These are phyloP conservation scores for Cymbidium sinense DNA, from an alignment of 106 monocot genomes.

Conservation along the genomic window DNA sequence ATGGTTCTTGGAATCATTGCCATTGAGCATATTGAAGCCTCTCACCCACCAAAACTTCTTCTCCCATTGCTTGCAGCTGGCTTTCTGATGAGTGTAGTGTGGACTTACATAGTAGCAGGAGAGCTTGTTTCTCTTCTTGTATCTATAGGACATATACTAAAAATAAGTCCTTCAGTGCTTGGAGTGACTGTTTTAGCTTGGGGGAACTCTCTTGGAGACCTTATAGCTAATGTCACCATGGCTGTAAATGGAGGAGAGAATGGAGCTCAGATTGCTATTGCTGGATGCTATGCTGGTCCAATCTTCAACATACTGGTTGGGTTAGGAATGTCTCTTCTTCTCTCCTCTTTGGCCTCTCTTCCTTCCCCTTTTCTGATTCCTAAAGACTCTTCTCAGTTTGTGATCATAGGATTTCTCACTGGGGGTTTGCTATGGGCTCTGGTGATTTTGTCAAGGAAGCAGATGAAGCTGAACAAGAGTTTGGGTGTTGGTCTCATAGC, in stretches of 20 bases:
- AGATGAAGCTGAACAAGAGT: slow-evolving; percentile 19
- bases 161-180: slow-evolving; percentile 30
- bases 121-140: slow-evolving; percentile 47
- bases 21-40: slow-evolving; percentile 12
- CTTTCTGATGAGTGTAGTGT: slow-evolving; percentile 49
- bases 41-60: slow-evolving; percentile 24
- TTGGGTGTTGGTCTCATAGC: slow-evolving; percentile 12
- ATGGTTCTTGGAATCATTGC: slow-evolving; percentile 22
- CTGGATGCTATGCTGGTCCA: slow-evolving; percentile 20
- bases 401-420: slow-evolving; percentile 11
- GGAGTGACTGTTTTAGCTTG: slow-evolving; percentile 50
- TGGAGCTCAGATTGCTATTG: slow-evolving; percentile 24
- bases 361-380: slow-evolving; percentile 9
- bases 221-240: slow-evolving; percentile 50
- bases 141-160: slow-evolving; percentile 28
- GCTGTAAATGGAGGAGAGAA: slow-evolving; percentile 28
- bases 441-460: slow-evolving; percentile 6
- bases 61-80: slow-evolving; percentile 44
- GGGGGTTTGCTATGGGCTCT: slow-evolving; percentile 18
- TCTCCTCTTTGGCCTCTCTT: not conserved
- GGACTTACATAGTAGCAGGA: slow-evolving; percentile 43
- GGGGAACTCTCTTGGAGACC: slow-evolving; percentile 57
- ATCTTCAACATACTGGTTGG: slow-evolving; percentile 24
- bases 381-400: not conserved
- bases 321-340: slow-evolving; percentile 10